Base-by-base conservation (phyloP, 2,329 filamentous ascomycete species). In the Stromatinia cepivora region DNA sequence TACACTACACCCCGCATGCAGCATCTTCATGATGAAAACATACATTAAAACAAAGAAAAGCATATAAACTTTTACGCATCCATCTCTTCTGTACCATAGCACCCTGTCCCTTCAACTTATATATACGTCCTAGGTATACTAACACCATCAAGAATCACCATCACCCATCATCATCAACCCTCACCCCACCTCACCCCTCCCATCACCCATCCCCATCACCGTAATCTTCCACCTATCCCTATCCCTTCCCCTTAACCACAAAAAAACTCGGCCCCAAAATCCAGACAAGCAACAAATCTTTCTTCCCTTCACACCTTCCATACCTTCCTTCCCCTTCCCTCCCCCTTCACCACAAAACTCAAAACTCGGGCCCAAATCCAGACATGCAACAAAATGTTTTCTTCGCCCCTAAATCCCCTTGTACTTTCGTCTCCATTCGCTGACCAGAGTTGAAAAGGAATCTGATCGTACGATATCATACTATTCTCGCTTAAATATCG, bases 361-460 rank as follows among this genome's bases (percentile, higher is more conserved):
- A 31, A 34, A 56, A 61, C 39, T 61, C 57, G 31, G 57, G 57
- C 25, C 39, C 57, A 61, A 46, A 31, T 31, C 13, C 58, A 61
- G 58, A 46, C 20, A 46, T 61, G 58, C 58, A 61, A 61, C 58
- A 31, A 31, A 61, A 61, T 46, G 1, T 6, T 28, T 50, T 28
- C 2, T 13, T 52, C 28, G 11, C 31, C 25, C 11, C 54, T n/a
- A n/a, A 4, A 57, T 39, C 2, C 31, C 20, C 31, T 34, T n/a
- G 36, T 8, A 39, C 22, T 39, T 63, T 5, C 22, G n/a, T 34
- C 11, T 15, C 22, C n/a, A 63, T 52, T 63, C 31, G 61, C 34
- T 52, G 22, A 11, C 1, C 3, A 13, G 10, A 9, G 15, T 10
- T 28, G 15, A n/a, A 36, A 52, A 39, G 13, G 45, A 22, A 15